A percentile compares a stretch with the other conserved stretches of the same genome.
Evolutionary conservation across 2,329 filamentous ascomycete genomes (phyloP).

Genomic region (Pseudogymnoascus sp.): DNA sequence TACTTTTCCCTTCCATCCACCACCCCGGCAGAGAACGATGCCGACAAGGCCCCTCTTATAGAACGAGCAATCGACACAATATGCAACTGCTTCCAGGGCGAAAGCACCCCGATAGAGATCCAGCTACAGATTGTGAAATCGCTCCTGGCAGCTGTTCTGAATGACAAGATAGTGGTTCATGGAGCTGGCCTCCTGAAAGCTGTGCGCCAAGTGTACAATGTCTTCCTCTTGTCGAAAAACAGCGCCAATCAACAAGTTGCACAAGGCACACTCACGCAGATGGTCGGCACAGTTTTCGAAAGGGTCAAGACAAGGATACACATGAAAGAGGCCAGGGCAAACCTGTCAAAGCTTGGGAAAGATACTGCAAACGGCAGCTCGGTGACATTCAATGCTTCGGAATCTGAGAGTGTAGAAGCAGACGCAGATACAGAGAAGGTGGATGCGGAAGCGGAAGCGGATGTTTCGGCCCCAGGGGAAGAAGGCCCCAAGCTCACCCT

Average conservation of each 20-base stretch:
- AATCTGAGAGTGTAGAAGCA: slow-evolving; percentile 20
- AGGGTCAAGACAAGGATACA: slow-evolving; percentile 78
- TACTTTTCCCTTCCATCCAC: slow-evolving; percentile 75
- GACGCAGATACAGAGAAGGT: slow-evolving; percentile 18
- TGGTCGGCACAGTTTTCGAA: slow-evolving; percentile 98
- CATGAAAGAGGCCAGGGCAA: slow-evolving; percentile 72
- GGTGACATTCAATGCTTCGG: slow-evolving; percentile 26
- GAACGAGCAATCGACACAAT: slow-evolving; percentile 98
- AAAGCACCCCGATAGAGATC: slow-evolving; percentile 82
- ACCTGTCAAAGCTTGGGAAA: slow-evolving; percentile 30
- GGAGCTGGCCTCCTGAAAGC: slow-evolving; percentile 93
- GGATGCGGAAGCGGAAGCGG: slow-evolving; percentile 18
- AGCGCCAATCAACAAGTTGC: slow-evolving; percentile 94
- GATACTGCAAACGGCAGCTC: slow-evolving; percentile 25
- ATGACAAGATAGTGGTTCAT: slow-evolving; percentile 98
- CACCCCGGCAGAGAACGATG: slow-evolving; percentile 32
- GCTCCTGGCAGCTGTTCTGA: slow-evolving; percentile 84
- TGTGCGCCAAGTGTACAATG: slow-evolving; percentile 96
- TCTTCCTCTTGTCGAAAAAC: slow-evolving; percentile 90
- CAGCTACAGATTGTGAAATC: slow-evolving; percentile 99
- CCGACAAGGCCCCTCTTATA: slow-evolving; percentile 63
- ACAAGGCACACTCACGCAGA: slow-evolving; percentile 92
- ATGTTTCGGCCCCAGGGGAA: slow-evolving; percentile 26
- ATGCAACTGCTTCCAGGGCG: slow-evolving; percentile 97
- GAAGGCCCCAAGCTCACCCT: slow-evolving; percentile 50